Percentiles rank a stretch among this genome's conserved stretches.
Evolutionary conservation across 352 stramenopile genomes (phyloP).

Genomic region (Blastocystis sp.): DNA sequence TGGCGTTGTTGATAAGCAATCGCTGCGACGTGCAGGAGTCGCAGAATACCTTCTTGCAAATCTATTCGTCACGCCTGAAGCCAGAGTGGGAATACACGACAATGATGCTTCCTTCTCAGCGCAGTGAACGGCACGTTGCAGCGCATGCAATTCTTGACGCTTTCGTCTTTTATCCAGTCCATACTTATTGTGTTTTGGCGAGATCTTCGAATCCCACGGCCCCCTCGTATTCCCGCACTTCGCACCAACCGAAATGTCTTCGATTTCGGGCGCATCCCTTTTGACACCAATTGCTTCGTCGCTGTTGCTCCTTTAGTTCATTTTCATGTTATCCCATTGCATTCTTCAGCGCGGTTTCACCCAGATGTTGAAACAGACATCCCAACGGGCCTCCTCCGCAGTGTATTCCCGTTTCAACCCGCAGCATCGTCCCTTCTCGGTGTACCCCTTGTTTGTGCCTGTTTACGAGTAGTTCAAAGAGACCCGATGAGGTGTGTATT

Average conservation of each 20-base stretch:
- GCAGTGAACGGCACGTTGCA: slow-evolving; percentile 62
- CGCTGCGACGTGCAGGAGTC: slow-evolving; percentile 66
- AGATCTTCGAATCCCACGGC: too few species aligned
- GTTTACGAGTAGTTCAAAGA: not conserved
- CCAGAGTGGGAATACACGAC: slow-evolving; percentile 3
- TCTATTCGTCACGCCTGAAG: slow-evolving; percentile 1
- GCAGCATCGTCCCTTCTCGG: not conserved
- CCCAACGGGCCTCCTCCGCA: not conserved
- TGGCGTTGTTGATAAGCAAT: slow-evolving; percentile 40
- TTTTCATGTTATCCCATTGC: not conserved
- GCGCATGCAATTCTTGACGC: slow-evolving; percentile 68
- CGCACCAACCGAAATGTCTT: not conserved
- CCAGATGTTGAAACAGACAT: not conserved
- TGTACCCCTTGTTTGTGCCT: not conserved
- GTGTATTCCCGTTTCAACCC: not conserved
- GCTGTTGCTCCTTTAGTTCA: not conserved
- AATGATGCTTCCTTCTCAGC: slow-evolving; percentile 73
- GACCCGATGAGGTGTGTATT: slow-evolving; percentile 78
- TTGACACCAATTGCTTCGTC: not conserved
- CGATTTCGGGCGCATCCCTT: not conserved
- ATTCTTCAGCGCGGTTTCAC: not conserved
- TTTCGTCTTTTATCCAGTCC: slow-evolving; percentile 71
- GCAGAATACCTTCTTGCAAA: slow-evolving; percentile 73
- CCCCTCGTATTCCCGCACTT: too few species aligned
- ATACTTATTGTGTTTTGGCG: too few species aligned